A percentile compares a stretch with the other conserved stretches of the same genome.
These are phyloP conservation scores for Scytalidium lignicola DNA, from an alignment of 2,329 filamentous ascomycete species.

Conservation along the genomic window DNA sequence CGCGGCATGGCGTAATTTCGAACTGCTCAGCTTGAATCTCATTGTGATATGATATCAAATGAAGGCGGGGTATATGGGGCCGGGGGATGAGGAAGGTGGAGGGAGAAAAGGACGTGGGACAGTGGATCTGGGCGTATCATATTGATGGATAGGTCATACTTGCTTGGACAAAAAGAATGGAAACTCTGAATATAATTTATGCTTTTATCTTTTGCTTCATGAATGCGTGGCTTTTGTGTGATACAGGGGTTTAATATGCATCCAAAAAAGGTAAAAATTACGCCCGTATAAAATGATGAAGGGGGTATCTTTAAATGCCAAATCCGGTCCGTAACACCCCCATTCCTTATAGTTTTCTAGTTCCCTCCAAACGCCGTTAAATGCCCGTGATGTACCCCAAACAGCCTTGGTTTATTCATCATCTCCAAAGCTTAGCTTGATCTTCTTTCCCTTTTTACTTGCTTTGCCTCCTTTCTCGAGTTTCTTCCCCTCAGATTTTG, in stretches of 20 bases:
- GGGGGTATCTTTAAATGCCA: too few species aligned
- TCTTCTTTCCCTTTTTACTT: slow-evolving; percentile 46
- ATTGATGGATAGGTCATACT: background rate
- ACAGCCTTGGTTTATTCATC: slow-evolving; percentile 36
- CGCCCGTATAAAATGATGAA: too few species aligned
- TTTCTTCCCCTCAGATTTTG: slow-evolving; percentile 15
- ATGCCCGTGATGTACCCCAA: background rate
- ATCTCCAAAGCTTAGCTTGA: slow-evolving; percentile 64
- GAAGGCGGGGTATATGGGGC: background rate
- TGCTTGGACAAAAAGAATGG: background rate
- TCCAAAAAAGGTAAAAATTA: too few species aligned
- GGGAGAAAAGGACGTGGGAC: background rate
- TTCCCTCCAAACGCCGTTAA: background rate
- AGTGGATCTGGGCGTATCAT: background rate
- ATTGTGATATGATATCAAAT: background rate
- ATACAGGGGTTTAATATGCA: too few species aligned
- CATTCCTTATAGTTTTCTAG: background rate
- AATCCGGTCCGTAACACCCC: too few species aligned
- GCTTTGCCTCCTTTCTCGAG: slow-evolving; percentile 14
- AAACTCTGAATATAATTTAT: background rate
- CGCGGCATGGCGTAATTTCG: background rate
- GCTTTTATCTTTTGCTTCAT: background rate
- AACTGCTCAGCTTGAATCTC: background rate
- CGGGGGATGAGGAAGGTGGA: background rate
- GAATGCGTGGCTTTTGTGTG: background rate